Evolutionary conservation across 345 rosid genomes (phyloP).

Genomic region (Syzygium jambos): DNA sequence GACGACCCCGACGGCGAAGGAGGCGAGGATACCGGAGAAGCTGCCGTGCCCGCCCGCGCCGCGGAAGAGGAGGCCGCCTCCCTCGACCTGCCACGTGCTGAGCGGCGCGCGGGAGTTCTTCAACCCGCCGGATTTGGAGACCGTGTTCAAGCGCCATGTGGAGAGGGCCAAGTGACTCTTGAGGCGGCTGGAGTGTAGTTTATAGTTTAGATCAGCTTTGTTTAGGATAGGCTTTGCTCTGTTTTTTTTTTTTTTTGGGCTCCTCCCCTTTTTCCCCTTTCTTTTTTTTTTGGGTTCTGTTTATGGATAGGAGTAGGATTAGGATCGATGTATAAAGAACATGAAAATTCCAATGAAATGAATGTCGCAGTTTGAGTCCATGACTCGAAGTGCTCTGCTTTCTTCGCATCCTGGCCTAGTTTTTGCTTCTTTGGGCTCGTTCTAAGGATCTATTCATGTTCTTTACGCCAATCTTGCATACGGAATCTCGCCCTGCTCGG

Average conservation of each 20-base stretch:
- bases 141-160: conserved; percentile 20
- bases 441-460: not conserved
- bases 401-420: not conserved
- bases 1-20: conserved; percentile 26
- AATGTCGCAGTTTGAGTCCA: not conserved
- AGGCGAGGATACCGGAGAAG: conserved; percentile 20
- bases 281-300: not conserved
- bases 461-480: not conserved
- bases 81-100: conserved; percentile 10
- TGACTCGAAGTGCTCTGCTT: not conserved
- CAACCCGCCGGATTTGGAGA: conserved; percentile 38
- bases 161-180: conserved; percentile 3
- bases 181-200: not conserved
- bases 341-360: not conserved
- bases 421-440: not conserved
- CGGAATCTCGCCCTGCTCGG: not conserved
- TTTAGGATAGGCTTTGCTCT: not conserved
- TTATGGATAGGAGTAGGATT: not conserved
- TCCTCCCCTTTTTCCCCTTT: not conserved
- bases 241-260: not conserved
- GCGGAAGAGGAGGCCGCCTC: conserved; percentile 23
- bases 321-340: not conserved
- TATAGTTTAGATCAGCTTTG: not conserved
- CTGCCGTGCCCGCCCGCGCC: conserved; percentile 36
- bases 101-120: conserved; percentile 29